phyloP scores from a whole-genome alignment of 768 basidiomycete genomes.

The Agaricus bisporus region DNA sequence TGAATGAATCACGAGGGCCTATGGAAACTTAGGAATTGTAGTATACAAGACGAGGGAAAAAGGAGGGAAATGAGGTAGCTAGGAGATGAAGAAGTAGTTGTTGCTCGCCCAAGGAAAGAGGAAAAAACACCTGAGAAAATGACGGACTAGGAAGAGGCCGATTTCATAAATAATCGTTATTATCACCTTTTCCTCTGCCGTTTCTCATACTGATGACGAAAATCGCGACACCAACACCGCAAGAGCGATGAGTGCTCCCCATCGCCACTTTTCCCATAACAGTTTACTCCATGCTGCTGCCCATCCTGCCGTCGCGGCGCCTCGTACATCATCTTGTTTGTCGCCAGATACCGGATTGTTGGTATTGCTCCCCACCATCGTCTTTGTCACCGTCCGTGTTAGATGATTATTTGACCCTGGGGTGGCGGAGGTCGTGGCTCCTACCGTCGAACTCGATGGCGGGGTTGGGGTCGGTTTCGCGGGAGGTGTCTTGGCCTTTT shows the following conservation, averaged over 20 bases:
- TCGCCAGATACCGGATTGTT: constrained; percentile 9
- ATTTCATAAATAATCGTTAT: background rate
- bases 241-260: constrained; percentile 72
- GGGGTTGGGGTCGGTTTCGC: constrained; percentile 4
- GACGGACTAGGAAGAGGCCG: no score
- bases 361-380: constrained; percentile 5
- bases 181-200: background rate
- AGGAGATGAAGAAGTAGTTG: background rate
- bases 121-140: no score
- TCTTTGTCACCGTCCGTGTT: constrained; percentile 9
- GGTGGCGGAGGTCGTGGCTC: background rate
- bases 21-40: no score
- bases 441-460: constrained; percentile 8
- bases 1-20: no score
- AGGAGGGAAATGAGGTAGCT: no score
- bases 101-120: background rate
- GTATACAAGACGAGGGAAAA: no score
- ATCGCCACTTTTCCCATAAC: constrained; percentile 81
- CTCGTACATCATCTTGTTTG: constrained; percentile 21
- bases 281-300: constrained; percentile 57
- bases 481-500: constrained; percentile 46
- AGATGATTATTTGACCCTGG: background rate
- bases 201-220: constrained; percentile 41
- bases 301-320: constrained; percentile 41
- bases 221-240: constrained; percentile 75